Evolutionary conservation across 2,329 filamentous ascomycete genomes (phyloP).

Genomic region (Aureobasidium vineae): DNA sequence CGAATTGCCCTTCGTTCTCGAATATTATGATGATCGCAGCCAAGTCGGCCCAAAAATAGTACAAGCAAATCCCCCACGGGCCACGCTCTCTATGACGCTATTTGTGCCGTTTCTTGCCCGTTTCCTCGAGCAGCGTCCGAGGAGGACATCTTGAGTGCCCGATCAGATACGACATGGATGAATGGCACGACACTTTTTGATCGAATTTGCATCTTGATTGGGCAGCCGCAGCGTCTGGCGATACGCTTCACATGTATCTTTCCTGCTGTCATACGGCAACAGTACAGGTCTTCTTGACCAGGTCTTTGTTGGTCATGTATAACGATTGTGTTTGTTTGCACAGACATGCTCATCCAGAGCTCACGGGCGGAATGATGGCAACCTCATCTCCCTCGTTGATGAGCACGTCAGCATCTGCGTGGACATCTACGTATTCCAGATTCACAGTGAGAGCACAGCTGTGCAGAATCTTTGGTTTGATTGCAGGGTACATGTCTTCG

Average conservation of each 20-base stretch:
- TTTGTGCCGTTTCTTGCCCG: constrained; percentile 3
- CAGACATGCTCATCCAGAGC: constrained; percentile 63
- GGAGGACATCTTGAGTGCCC: neutral
- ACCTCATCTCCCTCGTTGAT: constrained; percentile 78
- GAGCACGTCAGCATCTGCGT: constrained; percentile 49
- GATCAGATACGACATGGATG: constrained; percentile 1
- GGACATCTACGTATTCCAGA: constrained; percentile 73
- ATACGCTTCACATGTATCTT: neutral
- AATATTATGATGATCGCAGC: neutral
- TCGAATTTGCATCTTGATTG: neutral
- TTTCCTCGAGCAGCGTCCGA: constrained; percentile 1
- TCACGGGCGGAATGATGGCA: constrained; percentile 83
- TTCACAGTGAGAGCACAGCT: constrained; percentile 79
- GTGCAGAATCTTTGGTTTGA: constrained; percentile 64
- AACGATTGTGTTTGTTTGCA: neutral
- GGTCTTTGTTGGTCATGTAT: neutral
- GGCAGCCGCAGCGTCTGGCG: neutral
- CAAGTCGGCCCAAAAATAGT: constrained; percentile 13
- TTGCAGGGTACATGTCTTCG: constrained; percentile 68
- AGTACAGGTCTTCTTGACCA: neutral
- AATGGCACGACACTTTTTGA: neutral
- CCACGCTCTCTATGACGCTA: constrained; percentile 4
- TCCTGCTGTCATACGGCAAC: neutral
- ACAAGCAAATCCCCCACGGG: neutral
- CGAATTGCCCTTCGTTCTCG: neutral